Conservation (phyloP, 768 basidiomycete genomes). For the Termitomyces sp. region DNA sequence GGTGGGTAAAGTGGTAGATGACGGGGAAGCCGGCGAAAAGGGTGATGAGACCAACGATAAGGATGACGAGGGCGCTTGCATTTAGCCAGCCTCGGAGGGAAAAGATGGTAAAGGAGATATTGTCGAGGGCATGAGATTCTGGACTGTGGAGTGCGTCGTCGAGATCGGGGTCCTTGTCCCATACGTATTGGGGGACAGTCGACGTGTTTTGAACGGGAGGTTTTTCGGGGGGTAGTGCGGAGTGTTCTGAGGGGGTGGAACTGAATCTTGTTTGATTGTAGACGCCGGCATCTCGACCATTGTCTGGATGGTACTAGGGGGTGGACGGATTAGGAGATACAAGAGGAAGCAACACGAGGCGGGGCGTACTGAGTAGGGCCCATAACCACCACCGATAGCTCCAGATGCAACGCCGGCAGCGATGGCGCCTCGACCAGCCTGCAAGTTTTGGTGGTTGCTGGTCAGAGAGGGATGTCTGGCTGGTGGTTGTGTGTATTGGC, state of each 20-base stretch:
- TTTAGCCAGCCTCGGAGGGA: slow-evolving; percentile 84
- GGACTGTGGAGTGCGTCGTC: slow-evolving; percentile 91
- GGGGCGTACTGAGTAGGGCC: slow-evolving; percentile 74
- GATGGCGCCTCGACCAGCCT: slow-evolving; percentile 47
- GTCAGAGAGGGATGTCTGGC: slow-evolving; percentile 15
- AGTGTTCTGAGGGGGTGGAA: slow-evolving; percentile 36
- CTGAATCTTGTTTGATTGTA: slow-evolving; percentile 54
- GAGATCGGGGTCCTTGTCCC: slow-evolving; percentile 82
- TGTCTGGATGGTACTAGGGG: slow-evolving; percentile 52
- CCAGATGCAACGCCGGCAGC: slow-evolving; percentile 79
- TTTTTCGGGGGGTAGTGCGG: slow-evolving; percentile 25
- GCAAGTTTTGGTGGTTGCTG: slow-evolving; percentile 24
- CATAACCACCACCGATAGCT: slow-evolving; percentile 73
- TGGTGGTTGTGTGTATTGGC: slow-evolving; percentile 18
- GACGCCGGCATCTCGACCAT: slow-evolving; percentile 34
- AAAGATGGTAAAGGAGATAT: slow-evolving; percentile 63
- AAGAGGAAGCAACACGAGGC: neutral
- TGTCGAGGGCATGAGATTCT: slow-evolving; percentile 57
- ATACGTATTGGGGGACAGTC: slow-evolving; percentile 65
- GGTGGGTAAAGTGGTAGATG: slow-evolving; percentile 46
- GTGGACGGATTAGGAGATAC: slow-evolving; percentile 5
- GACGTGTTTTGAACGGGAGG: slow-evolving; percentile 40
- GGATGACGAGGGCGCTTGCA: slow-evolving; percentile 60
- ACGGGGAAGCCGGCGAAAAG: slow-evolving; percentile 91
- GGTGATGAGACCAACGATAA: slow-evolving; percentile 62